Percentiles rank a stretch among this genome's conserved stretches.
Conservation (phyloP, 1,284 basidiomycete genomes). For the Marasmius oreades region DNA sequence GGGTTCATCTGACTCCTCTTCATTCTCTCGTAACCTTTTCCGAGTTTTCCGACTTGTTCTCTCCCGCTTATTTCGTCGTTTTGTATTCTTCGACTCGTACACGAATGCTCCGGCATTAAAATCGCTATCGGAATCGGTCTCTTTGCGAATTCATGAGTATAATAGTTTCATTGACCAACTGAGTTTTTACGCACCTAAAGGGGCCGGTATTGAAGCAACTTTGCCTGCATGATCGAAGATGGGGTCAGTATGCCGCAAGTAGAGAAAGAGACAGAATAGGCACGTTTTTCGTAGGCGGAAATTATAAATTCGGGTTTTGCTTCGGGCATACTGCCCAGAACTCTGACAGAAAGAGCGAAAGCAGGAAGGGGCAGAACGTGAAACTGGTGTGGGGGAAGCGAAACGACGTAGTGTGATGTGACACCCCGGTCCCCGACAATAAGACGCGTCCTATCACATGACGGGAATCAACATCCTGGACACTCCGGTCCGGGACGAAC, state of each 20-base stretch:
- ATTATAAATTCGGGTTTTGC: neutral
- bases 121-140: slow-evolving; percentile 52
- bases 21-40: slow-evolving; percentile 7
- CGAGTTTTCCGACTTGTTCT: slow-evolving; percentile 7
- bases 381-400: neutral
- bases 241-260: neutral
- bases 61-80: slow-evolving; percentile 7
- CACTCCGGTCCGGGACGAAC: too few species aligned
- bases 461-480: neutral
- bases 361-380: neutral
- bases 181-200: slow-evolving; percentile 8
- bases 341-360: too few species aligned
- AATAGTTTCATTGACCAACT: neutral
- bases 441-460: neutral
- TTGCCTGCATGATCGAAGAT: neutral
- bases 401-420: neutral
- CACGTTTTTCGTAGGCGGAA: neutral
- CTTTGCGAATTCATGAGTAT: slow-evolving; percentile 11
- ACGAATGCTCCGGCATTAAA: slow-evolving; percentile 44
- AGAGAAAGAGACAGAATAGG: neutral
- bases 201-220: neutral
- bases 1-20: slow-evolving; percentile 9
- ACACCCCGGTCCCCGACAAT: neutral
- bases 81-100: slow-evolving; percentile 29
- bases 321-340: neutral